Evolutionary conservation across 2,329 filamentous ascomycete genomes (phyloP).

Genomic region (Knufia petricola): DNA sequence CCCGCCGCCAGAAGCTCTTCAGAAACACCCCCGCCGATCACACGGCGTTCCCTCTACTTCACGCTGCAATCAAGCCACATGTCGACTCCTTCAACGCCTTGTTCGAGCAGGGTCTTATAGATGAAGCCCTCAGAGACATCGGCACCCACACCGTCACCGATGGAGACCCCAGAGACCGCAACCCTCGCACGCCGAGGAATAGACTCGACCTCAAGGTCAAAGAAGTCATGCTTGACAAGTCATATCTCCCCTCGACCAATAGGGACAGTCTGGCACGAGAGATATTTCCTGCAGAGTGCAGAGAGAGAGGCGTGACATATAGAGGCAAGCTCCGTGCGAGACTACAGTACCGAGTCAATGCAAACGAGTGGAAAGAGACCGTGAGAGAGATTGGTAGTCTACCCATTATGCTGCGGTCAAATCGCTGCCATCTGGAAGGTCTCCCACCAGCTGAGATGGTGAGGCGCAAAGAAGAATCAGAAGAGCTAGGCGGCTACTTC

Average conservation of each 20-base stretch:
- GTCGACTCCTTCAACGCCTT: constrained; percentile 92
- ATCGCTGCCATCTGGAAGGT: constrained; percentile 79
- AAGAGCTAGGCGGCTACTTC: constrained; percentile 94
- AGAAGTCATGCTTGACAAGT: constrained; percentile 73
- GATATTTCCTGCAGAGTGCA: constrained; percentile 83
- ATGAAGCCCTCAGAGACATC: constrained; percentile 75
- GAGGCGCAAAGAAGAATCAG: constrained; percentile 81
- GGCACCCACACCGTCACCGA: constrained; percentile 82
- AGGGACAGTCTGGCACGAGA: constrained; percentile 72
- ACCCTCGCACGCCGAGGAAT: constrained; percentile 45
- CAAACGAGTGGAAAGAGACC: constrained; percentile 73
- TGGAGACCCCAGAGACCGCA: constrained; percentile 44
- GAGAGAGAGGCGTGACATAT: constrained; percentile 88
- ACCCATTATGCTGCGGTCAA: constrained; percentile 90
- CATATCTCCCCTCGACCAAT: constrained; percentile 68
- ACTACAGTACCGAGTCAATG: constrained; percentile 78
- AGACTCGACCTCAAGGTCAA: constrained; percentile 67
- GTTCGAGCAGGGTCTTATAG: constrained; percentile 65
- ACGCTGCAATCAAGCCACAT: constrained; percentile 79
- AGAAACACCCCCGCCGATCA: constrained; percentile 76
- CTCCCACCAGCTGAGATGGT: constrained; percentile 76
- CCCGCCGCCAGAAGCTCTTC: constrained; percentile 81
- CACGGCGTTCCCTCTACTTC: constrained; percentile 77
- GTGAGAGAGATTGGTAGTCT: constrained; percentile 78
- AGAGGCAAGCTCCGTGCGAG: constrained; percentile 74